phyloP scores from a whole-genome alignment of 441 rosid genomes.

The Gossypium lobatum region DNA sequence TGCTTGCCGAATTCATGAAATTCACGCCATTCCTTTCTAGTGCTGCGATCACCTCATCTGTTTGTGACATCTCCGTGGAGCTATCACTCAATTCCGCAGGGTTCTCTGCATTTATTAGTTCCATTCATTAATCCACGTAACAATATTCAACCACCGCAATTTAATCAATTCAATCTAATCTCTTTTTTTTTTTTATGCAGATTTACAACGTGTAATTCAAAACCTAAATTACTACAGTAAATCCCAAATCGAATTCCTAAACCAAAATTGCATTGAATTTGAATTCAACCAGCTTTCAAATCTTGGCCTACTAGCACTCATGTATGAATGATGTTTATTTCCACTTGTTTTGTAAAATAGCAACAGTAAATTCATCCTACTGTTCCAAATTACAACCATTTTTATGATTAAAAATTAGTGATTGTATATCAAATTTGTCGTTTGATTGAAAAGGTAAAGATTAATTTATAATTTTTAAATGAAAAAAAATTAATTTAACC shows the following conservation, averaged over 20 bases:
- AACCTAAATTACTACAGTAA: not conserved
- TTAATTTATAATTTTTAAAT: too few relatives aligned
- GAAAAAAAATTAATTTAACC: too few relatives aligned
- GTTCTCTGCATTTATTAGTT: constrained; percentile 29
- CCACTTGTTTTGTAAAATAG: not conserved
- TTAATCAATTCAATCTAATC: not conserved
- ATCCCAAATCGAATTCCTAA: not conserved
- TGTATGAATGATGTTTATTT: too few relatives aligned
- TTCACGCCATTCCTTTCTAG: constrained; percentile 68
- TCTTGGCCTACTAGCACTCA: too few relatives aligned
- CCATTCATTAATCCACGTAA: not conserved
- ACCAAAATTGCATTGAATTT: too few relatives aligned
- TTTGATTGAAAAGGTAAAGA: too few relatives aligned
- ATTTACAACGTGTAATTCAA: not conserved
- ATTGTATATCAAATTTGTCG: too few relatives aligned
- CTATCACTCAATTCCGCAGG: constrained; percentile 29
- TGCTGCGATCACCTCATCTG: constrained; percentile 67
- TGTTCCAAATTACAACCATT: too few relatives aligned
- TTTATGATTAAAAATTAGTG: too few relatives aligned
- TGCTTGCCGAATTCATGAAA: constrained; percentile 53
- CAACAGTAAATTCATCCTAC: not conserved
- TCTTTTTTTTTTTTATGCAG: not conserved
- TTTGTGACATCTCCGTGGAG: constrained; percentile 37
- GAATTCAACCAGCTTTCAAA: too few relatives aligned
- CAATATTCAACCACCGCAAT: not conserved